phyloP scores from a whole-genome alignment of 2,329 filamentous ascomycete genomes.

The Coniochaeta sp. region DNA sequence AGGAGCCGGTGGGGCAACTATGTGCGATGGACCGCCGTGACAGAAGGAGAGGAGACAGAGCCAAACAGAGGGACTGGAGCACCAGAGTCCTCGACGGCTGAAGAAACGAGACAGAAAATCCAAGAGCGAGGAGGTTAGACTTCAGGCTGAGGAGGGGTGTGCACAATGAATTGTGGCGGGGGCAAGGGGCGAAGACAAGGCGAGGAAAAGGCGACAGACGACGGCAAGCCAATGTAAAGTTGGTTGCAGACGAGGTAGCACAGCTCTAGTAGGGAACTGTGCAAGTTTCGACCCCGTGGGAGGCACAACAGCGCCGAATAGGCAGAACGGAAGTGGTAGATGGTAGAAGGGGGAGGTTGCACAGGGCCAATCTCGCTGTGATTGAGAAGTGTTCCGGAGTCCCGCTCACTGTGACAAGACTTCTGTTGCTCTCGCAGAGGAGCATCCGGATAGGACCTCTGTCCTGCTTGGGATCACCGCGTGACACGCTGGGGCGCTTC shows the following conservation, averaged over 20 bases:
- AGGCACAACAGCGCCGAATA: background rate
- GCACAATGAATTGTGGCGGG: background rate
- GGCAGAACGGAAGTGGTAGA: background rate
- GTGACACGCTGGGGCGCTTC: background rate
- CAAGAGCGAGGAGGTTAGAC: background rate
- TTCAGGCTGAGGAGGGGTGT: background rate
- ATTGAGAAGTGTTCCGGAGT: background rate
- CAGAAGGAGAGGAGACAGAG: conserved; percentile 5
- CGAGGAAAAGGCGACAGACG: background rate
- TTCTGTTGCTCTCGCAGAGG: background rate
- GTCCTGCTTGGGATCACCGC: background rate
- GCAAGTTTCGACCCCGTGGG: background rate
- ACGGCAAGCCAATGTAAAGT: background rate
- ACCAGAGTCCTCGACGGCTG: conserved; percentile 2
- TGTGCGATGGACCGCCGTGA: background rate
- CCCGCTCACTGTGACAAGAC: background rate
- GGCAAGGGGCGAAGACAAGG: background rate
- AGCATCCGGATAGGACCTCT: background rate
- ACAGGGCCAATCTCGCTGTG: conserved; percentile 1
- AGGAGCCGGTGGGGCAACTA: conserved; percentile 2
- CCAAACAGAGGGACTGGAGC: background rate
- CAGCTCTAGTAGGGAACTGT: background rate
- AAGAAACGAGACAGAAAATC: conserved; percentile 9
- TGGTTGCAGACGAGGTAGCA: background rate
- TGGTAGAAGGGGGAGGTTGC: too few species aligned